phyloP scores from a whole-genome alignment of 129 eudicot species.

The Flaveria brownii region DNA sequence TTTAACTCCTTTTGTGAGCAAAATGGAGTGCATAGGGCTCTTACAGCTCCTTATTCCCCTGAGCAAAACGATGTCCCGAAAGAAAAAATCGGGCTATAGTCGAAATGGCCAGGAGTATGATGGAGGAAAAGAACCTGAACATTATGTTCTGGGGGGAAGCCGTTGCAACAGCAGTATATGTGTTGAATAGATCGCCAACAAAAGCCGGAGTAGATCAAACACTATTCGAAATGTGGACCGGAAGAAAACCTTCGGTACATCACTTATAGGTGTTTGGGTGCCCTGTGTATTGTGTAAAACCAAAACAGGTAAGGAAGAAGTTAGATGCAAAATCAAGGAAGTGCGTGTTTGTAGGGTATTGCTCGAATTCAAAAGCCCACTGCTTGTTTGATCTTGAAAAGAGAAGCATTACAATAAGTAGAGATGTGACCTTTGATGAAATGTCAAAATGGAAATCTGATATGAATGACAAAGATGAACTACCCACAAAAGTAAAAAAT shows the following conservation, averaged over 20 bases:
- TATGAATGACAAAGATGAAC: no score
- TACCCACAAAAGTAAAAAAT: no score
- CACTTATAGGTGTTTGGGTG: constrained; percentile 13
- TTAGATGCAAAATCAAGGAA: no score
- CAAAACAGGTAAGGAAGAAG: no score
- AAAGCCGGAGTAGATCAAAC: neutral
- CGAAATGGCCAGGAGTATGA: neutral
- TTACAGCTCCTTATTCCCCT: neutral
- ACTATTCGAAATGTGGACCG: neutral
- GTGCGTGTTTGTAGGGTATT: no score
- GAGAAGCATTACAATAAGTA: no score
- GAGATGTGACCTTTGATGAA: no score
- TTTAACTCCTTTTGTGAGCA: neutral
- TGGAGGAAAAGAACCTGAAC: neutral
- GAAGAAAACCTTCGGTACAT: neutral
- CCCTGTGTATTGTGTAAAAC: no score
- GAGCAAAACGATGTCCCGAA: neutral
- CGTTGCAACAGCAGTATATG: neutral
- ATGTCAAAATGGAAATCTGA: no score
- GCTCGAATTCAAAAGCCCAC: no score
- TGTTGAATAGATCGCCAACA: neutral
- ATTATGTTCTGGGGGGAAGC: neutral
- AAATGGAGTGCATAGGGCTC: neutral
- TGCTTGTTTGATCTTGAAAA: no score
- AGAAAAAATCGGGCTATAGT: neutral